Percentiles rank a stretch among this genome's conserved stretches.
Conservation (phyloP, 2,329 filamentous ascomycete species). For the Coleophoma crateriformis region DNA sequence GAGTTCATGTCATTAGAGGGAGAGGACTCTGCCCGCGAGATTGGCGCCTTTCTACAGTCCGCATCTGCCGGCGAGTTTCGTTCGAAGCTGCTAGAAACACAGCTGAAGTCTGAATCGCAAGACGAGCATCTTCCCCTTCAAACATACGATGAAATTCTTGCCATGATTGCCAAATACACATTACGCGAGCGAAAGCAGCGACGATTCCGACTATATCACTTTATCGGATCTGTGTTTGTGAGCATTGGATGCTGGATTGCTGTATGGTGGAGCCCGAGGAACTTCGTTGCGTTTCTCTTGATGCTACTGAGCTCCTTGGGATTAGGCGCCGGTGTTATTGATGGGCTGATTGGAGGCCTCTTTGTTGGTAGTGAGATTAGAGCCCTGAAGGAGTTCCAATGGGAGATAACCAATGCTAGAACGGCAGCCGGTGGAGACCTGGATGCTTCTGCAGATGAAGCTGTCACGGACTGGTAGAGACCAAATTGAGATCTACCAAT, state of each 20-base stretch:
- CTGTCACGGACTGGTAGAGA: constrained; percentile 24
- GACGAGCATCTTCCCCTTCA: constrained; percentile 34
- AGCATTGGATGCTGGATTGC: constrained; percentile 72
- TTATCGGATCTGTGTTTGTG: constrained; percentile 59
- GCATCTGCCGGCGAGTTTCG: constrained; percentile 16
- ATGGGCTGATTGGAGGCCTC: constrained; percentile 79
- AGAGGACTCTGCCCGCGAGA: constrained; percentile 15
- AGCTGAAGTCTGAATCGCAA: constrained; percentile 12
- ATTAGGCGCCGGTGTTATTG: constrained; percentile 69
- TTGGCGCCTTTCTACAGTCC: constrained; percentile 19
- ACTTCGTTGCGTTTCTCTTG: constrained; percentile 75
- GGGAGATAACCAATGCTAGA: constrained; percentile 75
- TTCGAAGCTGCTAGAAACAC: constrained; percentile 7
- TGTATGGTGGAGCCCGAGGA: constrained; percentile 78
- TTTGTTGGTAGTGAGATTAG: constrained; percentile 84
- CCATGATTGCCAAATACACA: constrained; percentile 63
- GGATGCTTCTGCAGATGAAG: constrained; percentile 14
- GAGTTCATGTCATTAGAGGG: constrained; percentile 11
- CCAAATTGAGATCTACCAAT: too few species aligned
- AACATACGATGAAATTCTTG: constrained; percentile 68
- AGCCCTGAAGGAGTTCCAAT: constrained; percentile 84
- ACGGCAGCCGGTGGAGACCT: constrained; percentile 22
- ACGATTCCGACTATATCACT: constrained; percentile 67
- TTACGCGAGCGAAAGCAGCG: constrained; percentile 68
- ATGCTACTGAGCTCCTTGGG: constrained; percentile 75